A percentile compares a stretch with the other conserved stretches of the same genome.
These are phyloP conservation scores for Betula pendula DNA, from an alignment of 306 rosid genomes.

Conservation along the genomic window DNA sequence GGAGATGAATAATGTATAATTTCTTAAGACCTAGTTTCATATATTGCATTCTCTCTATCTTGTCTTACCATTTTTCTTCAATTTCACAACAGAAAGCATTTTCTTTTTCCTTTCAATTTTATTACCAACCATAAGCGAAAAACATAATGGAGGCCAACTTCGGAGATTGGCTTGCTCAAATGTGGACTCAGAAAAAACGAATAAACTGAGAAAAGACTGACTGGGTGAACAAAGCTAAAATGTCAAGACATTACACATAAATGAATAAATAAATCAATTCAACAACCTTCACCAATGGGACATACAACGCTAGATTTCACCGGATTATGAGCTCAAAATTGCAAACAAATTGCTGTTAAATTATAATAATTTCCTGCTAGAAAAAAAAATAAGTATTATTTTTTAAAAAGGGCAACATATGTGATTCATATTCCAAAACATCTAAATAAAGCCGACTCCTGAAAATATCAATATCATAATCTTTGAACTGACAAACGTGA, in stretches of 20 bases:
- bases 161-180: background rate
- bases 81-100: background rate
- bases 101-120: background rate
- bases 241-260: background rate
- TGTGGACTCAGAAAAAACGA: background rate
- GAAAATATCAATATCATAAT: constrained; percentile 35
- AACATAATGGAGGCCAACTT: background rate
- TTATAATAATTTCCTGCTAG: constrained; percentile 23
- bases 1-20: no score
- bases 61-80: no score
- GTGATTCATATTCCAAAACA: constrained; percentile 38
- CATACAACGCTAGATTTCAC: constrained; percentile 12
- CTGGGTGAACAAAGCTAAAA: background rate
- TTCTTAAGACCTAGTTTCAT: no score
- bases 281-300: background rate
- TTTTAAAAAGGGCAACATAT: background rate
- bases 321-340: constrained; percentile 28
- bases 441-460: constrained; percentile 32
- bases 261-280: background rate
- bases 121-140: background rate
- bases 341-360: constrained; percentile 34
- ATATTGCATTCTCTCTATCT: no score
- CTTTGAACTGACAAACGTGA: constrained; percentile 31
- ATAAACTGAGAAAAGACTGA: background rate
- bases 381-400: no score